Evolutionary conservation across 2,329 filamentous ascomycete species (phyloP).

Genomic region (Fusarium pseudonygamai): DNA sequence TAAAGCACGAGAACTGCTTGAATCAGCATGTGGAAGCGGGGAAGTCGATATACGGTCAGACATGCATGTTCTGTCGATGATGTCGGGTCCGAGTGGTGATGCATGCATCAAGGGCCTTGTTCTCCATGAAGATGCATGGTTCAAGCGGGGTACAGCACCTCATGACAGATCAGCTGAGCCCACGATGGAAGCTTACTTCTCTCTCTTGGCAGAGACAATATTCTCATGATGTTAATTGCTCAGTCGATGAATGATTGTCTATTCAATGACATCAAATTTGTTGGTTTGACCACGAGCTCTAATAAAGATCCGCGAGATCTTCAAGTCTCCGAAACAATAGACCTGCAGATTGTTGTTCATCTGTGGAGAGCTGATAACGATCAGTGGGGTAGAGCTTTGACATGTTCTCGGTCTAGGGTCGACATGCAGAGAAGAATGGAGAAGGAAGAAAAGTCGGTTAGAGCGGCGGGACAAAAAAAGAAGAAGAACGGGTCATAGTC

Average conservation of each 20-base stretch:
- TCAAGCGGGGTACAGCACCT: constrained; percentile 25
- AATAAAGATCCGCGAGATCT: constrained; percentile 19
- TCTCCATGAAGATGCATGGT: background rate
- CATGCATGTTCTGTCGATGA: background rate
- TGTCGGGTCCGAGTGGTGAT: constrained; percentile 1
- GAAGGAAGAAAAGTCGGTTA: background rate
- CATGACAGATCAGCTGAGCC: constrained; percentile 26
- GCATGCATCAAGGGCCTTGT: constrained; percentile 12
- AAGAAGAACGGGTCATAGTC: background rate
- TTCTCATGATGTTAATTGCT: no score
- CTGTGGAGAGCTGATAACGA: background rate
- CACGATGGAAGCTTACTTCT: background rate
- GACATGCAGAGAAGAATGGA: background rate
- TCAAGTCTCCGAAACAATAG: constrained; percentile 13
- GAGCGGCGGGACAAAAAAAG: background rate
- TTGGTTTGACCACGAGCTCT: background rate
- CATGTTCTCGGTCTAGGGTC: background rate
- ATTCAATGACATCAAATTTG: constrained; percentile 13
- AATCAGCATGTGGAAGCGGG: constrained; percentile 9
- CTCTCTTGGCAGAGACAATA: background rate
- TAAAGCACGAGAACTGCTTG: background rate
- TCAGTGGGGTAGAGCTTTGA: background rate
- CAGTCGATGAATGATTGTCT: no score
- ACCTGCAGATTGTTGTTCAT: background rate
- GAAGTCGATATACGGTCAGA: constrained; percentile 6